Conservation (phyloP, 768 basidiomycete species). For the Kwoniella dendrophila region DNA sequence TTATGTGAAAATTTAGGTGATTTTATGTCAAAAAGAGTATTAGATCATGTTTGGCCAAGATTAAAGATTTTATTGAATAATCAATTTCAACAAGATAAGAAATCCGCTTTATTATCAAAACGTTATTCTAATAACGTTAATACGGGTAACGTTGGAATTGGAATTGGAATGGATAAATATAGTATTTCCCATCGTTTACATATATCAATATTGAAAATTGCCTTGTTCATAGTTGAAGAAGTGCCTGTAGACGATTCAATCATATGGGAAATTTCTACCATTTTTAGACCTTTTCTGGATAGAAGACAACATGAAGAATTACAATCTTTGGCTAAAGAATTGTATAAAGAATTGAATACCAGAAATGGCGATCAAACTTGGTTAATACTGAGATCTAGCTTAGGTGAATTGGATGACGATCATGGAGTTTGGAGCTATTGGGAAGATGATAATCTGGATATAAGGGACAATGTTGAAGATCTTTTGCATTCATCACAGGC, state of each 20-base stretch:
- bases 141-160: conserved; percentile 43
- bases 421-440: conserved; percentile 36
- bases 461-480: conserved; percentile 27
- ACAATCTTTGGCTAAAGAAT: conserved; percentile 65
- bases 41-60: conserved; percentile 92
- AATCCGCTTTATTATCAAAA: conserved; percentile 69
- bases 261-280: conserved; percentile 78
- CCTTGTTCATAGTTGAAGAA: conserved; percentile 65
- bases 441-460: conserved; percentile 32
- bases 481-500: no score
- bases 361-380: conserved; percentile 82
- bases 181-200: conserved; percentile 80
- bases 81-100: conserved; percentile 67
- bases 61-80: conserved; percentile 66
- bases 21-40: conserved; percentile 81
- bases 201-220: conserved; percentile 72
- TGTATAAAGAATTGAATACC: conserved; percentile 66
- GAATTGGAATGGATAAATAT: conserved; percentile 67
- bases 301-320: conserved; percentile 70
- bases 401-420: conserved; percentile 26
- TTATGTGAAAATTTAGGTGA: conserved; percentile 72
- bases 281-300: conserved; percentile 76
- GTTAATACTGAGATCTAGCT: conserved; percentile 64
- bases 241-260: conserved; percentile 72
- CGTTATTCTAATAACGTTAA: conserved; percentile 58